These are phyloP conservation scores for Paspalum vaginatum DNA, from an alignment of 176 grass and related monocot species.

Conservation along the genomic window DNA sequence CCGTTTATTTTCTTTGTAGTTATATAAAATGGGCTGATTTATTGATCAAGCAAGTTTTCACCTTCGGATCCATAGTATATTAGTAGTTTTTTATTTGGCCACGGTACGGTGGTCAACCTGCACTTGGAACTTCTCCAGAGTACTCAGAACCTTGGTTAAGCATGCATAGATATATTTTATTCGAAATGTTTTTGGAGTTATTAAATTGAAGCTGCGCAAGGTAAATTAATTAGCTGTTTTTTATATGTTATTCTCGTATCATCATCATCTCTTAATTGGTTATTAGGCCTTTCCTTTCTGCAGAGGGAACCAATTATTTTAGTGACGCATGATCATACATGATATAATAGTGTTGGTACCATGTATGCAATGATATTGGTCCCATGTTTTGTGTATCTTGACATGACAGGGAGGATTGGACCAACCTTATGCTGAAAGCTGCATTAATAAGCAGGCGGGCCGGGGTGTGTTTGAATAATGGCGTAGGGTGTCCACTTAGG, in stretches of 20 bases:
- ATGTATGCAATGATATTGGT: constrained; percentile 40
- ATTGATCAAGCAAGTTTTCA: too few species aligned
- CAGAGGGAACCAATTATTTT: not conserved
- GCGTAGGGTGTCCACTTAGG: constrained; percentile 50
- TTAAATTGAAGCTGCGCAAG: not conserved
- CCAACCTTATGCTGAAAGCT: constrained; percentile 48
- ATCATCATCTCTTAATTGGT: not conserved
- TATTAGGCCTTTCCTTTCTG: not conserved
- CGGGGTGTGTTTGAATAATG: constrained; percentile 51
- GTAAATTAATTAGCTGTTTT: not conserved
- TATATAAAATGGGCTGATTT: not conserved
- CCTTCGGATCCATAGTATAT: too few species aligned
- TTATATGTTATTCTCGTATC: not conserved
- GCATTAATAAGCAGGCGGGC: constrained; percentile 40
- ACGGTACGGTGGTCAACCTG: too few species aligned
- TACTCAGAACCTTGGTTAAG: too few species aligned
- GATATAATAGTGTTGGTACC: not conserved
- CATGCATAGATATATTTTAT: too few species aligned
- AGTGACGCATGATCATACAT: constrained; percentile 25
- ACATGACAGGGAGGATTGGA: constrained; percentile 46
- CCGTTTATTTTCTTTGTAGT: not conserved
- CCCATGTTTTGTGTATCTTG: constrained; percentile 54
- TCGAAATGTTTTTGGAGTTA: not conserved
- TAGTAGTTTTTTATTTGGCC: too few species aligned
- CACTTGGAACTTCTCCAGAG: too few species aligned